phyloP scores from a whole-genome alignment of 139 green algal genomes.

The Ostreobium quekettii region DNA sequence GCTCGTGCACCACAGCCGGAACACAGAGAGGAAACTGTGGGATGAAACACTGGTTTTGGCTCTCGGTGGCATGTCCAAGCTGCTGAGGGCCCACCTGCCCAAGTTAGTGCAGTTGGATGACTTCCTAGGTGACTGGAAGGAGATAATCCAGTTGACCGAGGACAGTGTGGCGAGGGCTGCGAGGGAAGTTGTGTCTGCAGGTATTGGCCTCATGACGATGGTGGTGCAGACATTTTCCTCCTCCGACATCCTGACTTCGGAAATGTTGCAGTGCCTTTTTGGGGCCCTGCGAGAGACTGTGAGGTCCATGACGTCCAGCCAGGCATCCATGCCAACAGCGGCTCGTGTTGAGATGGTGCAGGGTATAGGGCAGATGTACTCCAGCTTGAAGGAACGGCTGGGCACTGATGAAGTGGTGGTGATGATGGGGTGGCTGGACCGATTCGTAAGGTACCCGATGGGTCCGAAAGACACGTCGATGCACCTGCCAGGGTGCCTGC shows the following conservation, averaged over 20 bases:
- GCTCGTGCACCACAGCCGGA: conserved; percentile 89
- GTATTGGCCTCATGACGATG: conserved; percentile 40
- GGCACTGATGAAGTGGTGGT: conserved; percentile 34
- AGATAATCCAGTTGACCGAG: conserved; percentile 67
- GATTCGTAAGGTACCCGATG: conserved; percentile 52
- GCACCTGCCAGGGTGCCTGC: conserved; percentile 41
- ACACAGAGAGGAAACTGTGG: conserved; percentile 93
- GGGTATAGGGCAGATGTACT: conserved; percentile 38
- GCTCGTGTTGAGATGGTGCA: conserved; percentile 42
- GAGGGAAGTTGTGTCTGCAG: conserved; percentile 58
- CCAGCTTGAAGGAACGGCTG: conserved; percentile 28
- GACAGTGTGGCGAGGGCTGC: conserved; percentile 47
- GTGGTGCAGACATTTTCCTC: conserved; percentile 33
- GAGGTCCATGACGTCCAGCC: not conserved
- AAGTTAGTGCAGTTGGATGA: conserved; percentile 49
- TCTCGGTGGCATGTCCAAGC: conserved; percentile 63
- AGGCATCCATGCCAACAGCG: not conserved
- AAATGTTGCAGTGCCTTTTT: not conserved
- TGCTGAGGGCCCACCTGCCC: conserved; percentile 68
- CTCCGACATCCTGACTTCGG: conserved; percentile 9
- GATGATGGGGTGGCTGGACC: conserved; percentile 58
- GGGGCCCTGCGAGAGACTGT: conserved; percentile 7
- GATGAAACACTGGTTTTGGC: conserved; percentile 85
- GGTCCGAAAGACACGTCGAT: conserved; percentile 42
- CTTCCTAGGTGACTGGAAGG: conserved; percentile 55